Percentiles rank a stretch among this genome's conserved stretches.
phyloP scores from a whole-genome alignment of 176 grass and related monocot genomes.

The Coix lacrymajobi region DNA sequence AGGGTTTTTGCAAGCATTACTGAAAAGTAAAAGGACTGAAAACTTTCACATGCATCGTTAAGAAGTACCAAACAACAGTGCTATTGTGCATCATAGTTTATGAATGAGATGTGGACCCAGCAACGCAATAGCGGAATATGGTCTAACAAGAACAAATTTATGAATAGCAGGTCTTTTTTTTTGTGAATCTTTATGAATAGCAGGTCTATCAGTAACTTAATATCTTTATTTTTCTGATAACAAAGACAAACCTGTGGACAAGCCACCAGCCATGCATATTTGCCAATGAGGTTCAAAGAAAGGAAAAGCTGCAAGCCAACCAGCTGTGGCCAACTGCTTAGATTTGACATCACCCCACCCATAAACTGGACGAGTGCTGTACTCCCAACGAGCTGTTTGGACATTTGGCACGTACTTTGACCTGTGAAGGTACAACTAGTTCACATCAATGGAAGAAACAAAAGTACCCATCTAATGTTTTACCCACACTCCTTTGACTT shows the following conservation, averaged over 20 bases:
- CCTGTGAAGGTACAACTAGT: conserved; percentile 32
- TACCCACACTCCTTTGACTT: background rate
- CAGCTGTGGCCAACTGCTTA: conserved; percentile 85
- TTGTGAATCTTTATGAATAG: conserved; percentile 4
- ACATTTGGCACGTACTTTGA: conserved; percentile 93
- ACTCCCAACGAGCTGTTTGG: conserved; percentile 89
- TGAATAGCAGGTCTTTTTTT: background rate
- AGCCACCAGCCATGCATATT: conserved; percentile 87
- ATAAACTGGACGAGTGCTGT: conserved; percentile 81
- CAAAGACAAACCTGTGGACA: conserved; percentile 79
- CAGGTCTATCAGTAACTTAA: background rate
- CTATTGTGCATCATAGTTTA: background rate
- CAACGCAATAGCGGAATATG: background rate
- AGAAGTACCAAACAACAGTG: background rate
- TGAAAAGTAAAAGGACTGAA: background rate
- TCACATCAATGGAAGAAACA: background rate
- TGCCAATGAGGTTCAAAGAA: conserved; percentile 99
- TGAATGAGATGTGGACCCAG: background rate
- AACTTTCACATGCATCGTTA: background rate
- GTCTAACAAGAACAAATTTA: background rate
- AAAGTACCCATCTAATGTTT: background rate
- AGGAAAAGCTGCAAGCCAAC: conserved; percentile 92
- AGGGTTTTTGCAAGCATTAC: background rate
- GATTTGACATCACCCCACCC: conserved; percentile 81
- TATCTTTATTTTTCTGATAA: conserved; percentile 19